These are phyloP conservation scores for Diaporthe destruens DNA, from an alignment of 2,329 filamentous ascomycete species.

Conservation along the genomic window DNA sequence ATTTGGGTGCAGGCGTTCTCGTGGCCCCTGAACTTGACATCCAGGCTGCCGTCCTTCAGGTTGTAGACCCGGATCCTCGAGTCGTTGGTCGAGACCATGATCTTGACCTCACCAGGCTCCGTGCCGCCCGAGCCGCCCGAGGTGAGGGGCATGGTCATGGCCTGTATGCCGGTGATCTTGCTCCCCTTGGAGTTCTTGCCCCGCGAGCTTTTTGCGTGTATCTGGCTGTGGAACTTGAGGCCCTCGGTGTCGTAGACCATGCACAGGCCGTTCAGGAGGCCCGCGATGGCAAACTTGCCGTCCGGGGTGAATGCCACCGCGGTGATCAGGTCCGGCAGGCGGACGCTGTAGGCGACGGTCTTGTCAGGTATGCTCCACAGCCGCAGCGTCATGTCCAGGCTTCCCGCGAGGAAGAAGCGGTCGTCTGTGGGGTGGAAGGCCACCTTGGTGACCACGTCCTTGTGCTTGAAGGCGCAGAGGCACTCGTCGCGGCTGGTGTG, in stretches of 20 bases:
- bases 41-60: conserved; percentile 84
- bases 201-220: conserved; percentile 92
- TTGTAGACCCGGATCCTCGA: conserved; percentile 92
- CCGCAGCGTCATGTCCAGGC: conserved; percentile 86
- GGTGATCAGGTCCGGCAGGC: conserved; percentile 88
- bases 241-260: conserved; percentile 95
- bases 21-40: conserved; percentile 91
- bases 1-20: conserved; percentile 94
- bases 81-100: conserved; percentile 95
- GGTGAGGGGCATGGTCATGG: conserved; percentile 69
- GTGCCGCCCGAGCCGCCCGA: conserved; percentile 43
- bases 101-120: conserved; percentile 76
- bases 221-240: conserved; percentile 83
- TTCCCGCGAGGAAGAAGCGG: conserved; percentile 95
- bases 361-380: conserved; percentile 99
- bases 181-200: conserved; percentile 96
- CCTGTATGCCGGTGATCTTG: conserved; percentile 96
- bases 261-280: conserved; percentile 86
- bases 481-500: conserved; percentile 88
- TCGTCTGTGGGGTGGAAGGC: conserved; percentile 95
- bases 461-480: conserved; percentile 93
- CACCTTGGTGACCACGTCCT: conserved; percentile 94
- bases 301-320: conserved; percentile 95
- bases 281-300: conserved; percentile 89
- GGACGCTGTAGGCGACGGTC: conserved; percentile 84